phyloP scores from a whole-genome alignment of 768 basidiomycete genomes.

The Coprinopsis strossmayeri region DNA sequence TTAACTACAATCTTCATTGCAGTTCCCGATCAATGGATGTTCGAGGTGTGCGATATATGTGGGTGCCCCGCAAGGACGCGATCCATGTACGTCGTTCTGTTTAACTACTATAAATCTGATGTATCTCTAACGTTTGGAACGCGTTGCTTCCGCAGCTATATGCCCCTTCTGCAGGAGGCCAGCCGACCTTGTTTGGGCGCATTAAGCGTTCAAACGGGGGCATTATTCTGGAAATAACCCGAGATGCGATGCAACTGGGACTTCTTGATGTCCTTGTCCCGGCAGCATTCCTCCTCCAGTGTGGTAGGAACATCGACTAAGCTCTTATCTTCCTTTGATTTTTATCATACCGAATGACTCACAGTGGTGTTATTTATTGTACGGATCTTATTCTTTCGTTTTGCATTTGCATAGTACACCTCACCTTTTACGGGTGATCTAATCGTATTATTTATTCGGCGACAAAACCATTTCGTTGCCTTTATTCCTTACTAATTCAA shows the following conservation, averaged over 20 bases:
- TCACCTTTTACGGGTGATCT: no score
- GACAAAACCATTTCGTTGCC: no score
- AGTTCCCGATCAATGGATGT: slow-evolving; percentile 41
- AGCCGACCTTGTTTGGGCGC: slow-evolving; percentile 39
- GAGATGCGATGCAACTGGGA: slow-evolving; percentile 46
- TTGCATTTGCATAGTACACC: no score
- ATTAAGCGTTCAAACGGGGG: slow-evolving; percentile 38
- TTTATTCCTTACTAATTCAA: no score
- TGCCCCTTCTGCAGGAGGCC: slow-evolving; percentile 27
- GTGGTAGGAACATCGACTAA: slow-evolving; percentile 58
- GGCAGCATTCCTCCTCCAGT: slow-evolving; percentile 49
- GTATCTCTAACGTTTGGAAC: slow-evolving; percentile 5
- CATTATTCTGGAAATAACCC: slow-evolving; percentile 49
- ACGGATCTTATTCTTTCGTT: no score
- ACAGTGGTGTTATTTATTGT: no score
- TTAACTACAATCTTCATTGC: neutral
- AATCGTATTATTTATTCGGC: no score
- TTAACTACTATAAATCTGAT: neutral
- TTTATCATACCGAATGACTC: slow-evolving; percentile 8
- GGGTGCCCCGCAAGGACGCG: slow-evolving; percentile 47
- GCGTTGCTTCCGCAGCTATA: slow-evolving; percentile 34
- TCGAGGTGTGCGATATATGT: slow-evolving; percentile 42
- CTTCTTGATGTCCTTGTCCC: slow-evolving; percentile 47
- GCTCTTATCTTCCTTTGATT: neutral
- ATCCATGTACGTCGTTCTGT: slow-evolving; percentile 38